phyloP scores from a whole-genome alignment of 305 asterid species.

The Solanum aculeatissimum region DNA sequence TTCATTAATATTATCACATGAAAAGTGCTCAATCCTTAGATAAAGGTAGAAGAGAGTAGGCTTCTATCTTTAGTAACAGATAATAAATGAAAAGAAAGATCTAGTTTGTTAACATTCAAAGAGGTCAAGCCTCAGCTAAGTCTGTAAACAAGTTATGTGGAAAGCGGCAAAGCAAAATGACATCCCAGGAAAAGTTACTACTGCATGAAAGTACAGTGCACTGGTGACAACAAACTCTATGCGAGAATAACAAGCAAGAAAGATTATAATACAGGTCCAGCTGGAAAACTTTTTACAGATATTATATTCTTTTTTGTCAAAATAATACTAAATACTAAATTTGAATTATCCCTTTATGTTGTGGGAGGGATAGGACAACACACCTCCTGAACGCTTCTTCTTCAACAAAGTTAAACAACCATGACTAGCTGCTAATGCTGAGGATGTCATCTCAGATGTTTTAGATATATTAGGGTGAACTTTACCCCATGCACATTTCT shows the following conservation, averaged over 20 bases:
- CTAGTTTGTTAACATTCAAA: neutral
- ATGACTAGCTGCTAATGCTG: conserved; percentile 27
- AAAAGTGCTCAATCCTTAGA: neutral
- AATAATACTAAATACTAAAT: neutral
- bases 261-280: neutral
- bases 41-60: neutral
- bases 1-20: conserved; percentile 11
- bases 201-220: neutral
- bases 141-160: neutral
- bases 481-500: conserved; percentile 68
- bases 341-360: neutral
- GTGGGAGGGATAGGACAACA: conserved; percentile 1
- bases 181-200: neutral
- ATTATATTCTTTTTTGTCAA: neutral
- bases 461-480: conserved; percentile 45
- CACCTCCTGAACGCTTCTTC: conserved; percentile 89
- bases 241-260: neutral
- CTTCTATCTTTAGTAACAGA: neutral
- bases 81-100: neutral
- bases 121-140: neutral
- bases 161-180: neutral
- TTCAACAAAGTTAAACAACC: conserved; percentile 54
- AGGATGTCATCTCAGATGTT: conserved; percentile 39
- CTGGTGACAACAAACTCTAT: neutral
- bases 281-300: neutral